Base-by-base conservation (phyloP, 2,329 filamentous ascomycete species). In the Chlorencoelia australis region DNA sequence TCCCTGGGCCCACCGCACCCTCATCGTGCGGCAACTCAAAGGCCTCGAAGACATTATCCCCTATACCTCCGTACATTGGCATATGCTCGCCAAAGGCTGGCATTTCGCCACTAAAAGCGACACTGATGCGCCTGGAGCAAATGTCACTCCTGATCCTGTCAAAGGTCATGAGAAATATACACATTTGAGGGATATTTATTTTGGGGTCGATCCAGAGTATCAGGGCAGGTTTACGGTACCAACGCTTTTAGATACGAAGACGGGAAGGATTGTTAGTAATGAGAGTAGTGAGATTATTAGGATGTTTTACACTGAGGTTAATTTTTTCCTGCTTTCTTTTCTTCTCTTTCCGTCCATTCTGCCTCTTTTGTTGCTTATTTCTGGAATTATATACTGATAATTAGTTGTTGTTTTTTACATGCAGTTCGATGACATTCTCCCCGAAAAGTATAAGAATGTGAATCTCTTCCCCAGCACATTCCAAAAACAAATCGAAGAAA, bases 1-100 rank as follows among this genome's bases (percentile, higher is more conserved):
- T 48, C 91, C 85, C 0, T 96, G 88, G 54, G 54, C 89, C 4
- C 85, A 86, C 55, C 79, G 91, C 28, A 81, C 86, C 0, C 68
- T 96, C 47, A 94, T 96, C 49, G 82, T 83, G 2, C 74, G 89
- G 40, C 81, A 86, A 58, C 71, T 98, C 53, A 98, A 96, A 66
- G 91, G 89, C 0, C 70, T 98, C 1, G 83, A 96, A 51, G 80
- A 93, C 39, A 71, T 91, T 47, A 79, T 98, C 48, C 69, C 71
- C 14, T 56, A 40, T 28, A 56, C 54, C 0, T 43, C 44, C 14
- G 55, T 57, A 9, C 55, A 57, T 30, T 57, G 54, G 89, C 80
- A 94, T 52, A 76, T 96, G 65, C 69, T 60, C 18, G 57, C 76
- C 30, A 65, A 68, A 20, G 75, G 79, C 35, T 84, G 79, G 79